Percentiles rank a stretch among this genome's conserved stretches.
Conservation (phyloP, 2,329 filamentous ascomycete species). For the Talaromyces albobiverticillius region DNA sequence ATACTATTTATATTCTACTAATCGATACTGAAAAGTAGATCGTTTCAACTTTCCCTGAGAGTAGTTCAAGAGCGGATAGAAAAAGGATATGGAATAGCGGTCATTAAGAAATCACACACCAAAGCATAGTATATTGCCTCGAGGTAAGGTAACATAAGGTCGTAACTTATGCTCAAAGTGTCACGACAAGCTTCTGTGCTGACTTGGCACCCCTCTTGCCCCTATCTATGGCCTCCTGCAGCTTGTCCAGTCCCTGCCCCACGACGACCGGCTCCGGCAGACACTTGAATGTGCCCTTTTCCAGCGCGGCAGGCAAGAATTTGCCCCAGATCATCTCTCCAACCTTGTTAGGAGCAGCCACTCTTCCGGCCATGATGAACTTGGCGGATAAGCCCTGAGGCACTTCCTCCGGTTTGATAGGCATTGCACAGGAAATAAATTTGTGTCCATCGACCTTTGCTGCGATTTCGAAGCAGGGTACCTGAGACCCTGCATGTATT, state of each 20-base stretch:
- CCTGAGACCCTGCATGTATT: neutral
- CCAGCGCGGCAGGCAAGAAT: conserved; percentile 40
- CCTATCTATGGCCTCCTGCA: conserved; percentile 41
- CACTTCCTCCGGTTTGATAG: neutral
- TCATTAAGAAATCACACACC: too few species aligned
- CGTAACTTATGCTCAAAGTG: too few species aligned
- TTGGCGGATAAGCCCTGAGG: neutral
- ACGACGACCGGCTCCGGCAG: conserved; percentile 40
- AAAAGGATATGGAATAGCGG: too few species aligned
- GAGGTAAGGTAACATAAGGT: too few species aligned
- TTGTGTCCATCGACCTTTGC: neutral
- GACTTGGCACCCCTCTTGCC: conserved; percentile 35
- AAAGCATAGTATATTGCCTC: too few species aligned
- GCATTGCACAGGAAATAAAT: neutral
- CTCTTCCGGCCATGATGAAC: neutral
- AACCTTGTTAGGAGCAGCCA: neutral
- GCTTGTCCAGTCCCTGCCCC: conserved; percentile 39
- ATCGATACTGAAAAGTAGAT: too few species aligned
- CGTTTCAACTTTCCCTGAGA: too few species aligned
- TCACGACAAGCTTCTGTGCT: conserved; percentile 43
- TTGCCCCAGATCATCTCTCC: conserved; percentile 22
- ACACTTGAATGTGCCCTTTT: conserved; percentile 33
- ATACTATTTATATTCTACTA: too few species aligned
- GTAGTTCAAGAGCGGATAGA: too few species aligned
- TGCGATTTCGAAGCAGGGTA: neutral